Percentiles rank a stretch among this genome's conserved stretches.
Evolutionary conservation across 768 basidiomycete species (phyloP).

Genomic region (Dioszegia aurantiaca): DNA sequence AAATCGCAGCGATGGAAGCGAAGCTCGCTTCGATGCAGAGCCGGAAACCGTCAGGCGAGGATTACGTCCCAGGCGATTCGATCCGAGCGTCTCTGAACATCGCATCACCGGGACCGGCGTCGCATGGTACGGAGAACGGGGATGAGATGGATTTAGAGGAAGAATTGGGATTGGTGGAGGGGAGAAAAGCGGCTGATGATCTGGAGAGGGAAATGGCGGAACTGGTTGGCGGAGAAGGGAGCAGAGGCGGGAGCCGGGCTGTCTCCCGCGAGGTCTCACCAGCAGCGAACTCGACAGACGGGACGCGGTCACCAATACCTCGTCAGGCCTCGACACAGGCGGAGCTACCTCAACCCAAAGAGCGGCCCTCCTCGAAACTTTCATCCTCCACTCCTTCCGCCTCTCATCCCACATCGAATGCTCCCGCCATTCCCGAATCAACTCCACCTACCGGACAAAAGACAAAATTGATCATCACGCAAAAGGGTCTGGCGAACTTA

Average conservation of each 20-base stretch:
- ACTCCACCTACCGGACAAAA: no score
- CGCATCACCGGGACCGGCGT: background rate
- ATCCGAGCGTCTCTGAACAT: slow-evolving; percentile 11
- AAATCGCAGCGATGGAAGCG: slow-evolving; percentile 94
- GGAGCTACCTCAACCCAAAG: no score
- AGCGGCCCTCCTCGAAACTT: no score
- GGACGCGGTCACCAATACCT: no score
- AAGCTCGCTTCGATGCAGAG: slow-evolving; percentile 78
- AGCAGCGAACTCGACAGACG: no score
- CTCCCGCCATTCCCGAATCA: no score
- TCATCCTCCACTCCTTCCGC: no score
- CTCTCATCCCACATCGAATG: no score
- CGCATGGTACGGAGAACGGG: background rate
- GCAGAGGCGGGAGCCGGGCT: background rate
- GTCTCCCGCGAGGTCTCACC: background rate
- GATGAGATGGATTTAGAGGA: slow-evolving; percentile 20
- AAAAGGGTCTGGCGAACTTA: slow-evolving; percentile 25
- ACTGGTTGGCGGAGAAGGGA: slow-evolving; percentile 1
- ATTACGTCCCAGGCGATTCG: slow-evolving; percentile 33
- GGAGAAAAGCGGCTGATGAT: slow-evolving; percentile 32
- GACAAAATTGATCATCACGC: background rate
- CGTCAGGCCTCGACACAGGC: no score
- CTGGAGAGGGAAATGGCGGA: slow-evolving; percentile 33
- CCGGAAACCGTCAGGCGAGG: slow-evolving; percentile 39
- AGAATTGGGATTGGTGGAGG: slow-evolving; percentile 20